Conservation (phyloP, 345 rosid genomes). For the Boechera divaricarpa region DNA sequence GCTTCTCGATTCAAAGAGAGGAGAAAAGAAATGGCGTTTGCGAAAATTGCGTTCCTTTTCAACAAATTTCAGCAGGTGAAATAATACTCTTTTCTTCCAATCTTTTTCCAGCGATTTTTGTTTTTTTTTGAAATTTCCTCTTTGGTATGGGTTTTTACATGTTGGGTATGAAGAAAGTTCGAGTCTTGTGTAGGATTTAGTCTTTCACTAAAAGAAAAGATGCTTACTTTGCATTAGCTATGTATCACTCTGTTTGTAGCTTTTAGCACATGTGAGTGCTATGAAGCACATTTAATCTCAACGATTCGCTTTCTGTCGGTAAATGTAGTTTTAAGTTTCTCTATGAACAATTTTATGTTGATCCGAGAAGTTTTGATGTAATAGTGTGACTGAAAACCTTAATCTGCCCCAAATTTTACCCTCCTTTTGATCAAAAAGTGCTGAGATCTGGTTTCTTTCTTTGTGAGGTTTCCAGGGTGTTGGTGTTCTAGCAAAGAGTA, state of each 20-base stretch:
- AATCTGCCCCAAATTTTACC: background rate
- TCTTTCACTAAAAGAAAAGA: background rate
- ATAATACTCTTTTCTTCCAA: background rate
- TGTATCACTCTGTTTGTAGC: conserved; percentile 17
- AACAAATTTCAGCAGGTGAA: conserved; percentile 49
- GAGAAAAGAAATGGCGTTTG: conserved; percentile 32
- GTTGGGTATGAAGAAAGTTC: conserved; percentile 27
- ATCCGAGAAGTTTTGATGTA: conserved; percentile 13
- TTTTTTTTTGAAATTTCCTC: background rate
- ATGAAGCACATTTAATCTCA: conserved; percentile 13
- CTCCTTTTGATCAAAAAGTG: background rate
- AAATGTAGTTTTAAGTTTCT: conserved; percentile 2
- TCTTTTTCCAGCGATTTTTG: background rate
- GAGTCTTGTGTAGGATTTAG: conserved; percentile 14
- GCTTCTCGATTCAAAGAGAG: background rate
- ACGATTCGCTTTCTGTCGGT: conserved; percentile 5
- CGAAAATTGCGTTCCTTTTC: conserved; percentile 42
- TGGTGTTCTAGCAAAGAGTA: conserved; percentile 68
- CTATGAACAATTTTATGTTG: background rate
- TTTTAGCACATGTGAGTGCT: background rate
- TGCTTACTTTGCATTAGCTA: conserved; percentile 2
- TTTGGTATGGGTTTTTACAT: background rate
- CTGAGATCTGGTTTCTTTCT: conserved; percentile 16
- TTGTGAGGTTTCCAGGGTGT: conserved; percentile 63
- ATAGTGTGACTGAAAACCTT: background rate